Evolutionary conservation across 805 yeast genomes (phyloP), one percentile per base, ranked within the genome.

Genomic region (Starmerella lactis-condensi): DNA sequence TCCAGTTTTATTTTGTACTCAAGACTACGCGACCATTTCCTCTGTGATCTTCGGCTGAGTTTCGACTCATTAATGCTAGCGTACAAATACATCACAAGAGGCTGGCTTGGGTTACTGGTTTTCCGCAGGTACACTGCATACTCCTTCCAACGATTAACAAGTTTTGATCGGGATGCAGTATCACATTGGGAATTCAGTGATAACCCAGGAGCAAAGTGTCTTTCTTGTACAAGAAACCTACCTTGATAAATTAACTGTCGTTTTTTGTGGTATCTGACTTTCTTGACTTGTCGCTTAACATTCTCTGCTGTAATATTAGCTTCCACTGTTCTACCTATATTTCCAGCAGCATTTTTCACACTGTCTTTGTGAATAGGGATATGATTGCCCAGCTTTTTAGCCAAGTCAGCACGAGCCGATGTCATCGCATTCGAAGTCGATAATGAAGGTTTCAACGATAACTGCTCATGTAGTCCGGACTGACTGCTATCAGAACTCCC

Each of bases 81-180:
- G 51, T 69, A 74, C 37, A 82, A 66, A 44, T 81, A 82, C 1
- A 81, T 37, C 3, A 59, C 48, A 1, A 79, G 46, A 0, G 91
- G 83, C 7, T 56, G 52, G 2, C 54, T 58, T 1, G 45, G 29
- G 35, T 60, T 53, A 11, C 67, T 71, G 0, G 77, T 69, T n/a
- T 67, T 63, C 36, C 85, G 57, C 1, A 75, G 72, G 2, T 76
- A 79, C 2, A 76, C 74, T 17, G 69, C 56, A 46, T 71, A 78
- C 47, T 83, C 94, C 37, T 64, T 68, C 89, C 94, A 81, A 29
- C 81, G 54, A 35, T 77, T 83, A 7, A 61, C 38, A 1, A 76
- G 62, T 31, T 74, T 53, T 1, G 77, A 60, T 24, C 67, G 31
- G 19, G 28, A 18, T 3, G 42, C 35, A 10, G 50, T 9, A 60